Evolutionary conservation across 2,329 filamentous ascomycete species (phyloP), one percentile per base, ranked within the genome.

Genomic region (Exophiala spinifera): DNA sequence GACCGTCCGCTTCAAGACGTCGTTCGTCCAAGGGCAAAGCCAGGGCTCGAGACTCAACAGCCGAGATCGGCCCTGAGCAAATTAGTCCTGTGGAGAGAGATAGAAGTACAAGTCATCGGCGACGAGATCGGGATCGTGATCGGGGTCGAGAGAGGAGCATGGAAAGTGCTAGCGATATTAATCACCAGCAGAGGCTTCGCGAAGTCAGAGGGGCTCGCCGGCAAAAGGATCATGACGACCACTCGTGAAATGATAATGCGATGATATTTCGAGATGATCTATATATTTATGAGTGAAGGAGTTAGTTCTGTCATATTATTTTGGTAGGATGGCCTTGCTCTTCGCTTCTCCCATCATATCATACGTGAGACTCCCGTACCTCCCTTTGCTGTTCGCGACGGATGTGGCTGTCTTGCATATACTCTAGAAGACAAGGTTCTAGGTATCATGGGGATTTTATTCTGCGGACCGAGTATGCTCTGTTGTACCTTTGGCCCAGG

Each of bases 61-160:
- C 25, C 4, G 43, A 46, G 10, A 37, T 53, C 15, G 46, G 55
- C 8, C 40, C 53, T 37, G 46, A 50, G 5, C 28, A 31, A 31
- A 36, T 56, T 8, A 47, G 25, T 10, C 36, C 46, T 20, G 51
- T 57, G 50, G 60, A 52, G 51, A 58, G 61, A 57, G 57, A 61
- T 51, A 56, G 64, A 48, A 65, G 63, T 57, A 31, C 28, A 11
- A 31, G 28, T 31, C 28, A 31, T 31, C 8, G 28, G 28, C 28
- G 28, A 31, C 8, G 28, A 31, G 28, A 31, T 5, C 28, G 28
- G 10, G 28, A 31, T 7, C 4, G 23, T 4, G 23, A 25, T 5
- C 28, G 28, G 28, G 28, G 11, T 7, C 28, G 64, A 63, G 66
- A 64, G 61, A 63, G 61, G 64, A 67, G 55, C 28, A 7, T 45